Evolutionary conservation across 129 eudicot genomes (phyloP).

Genomic region (Flaveria brownii): DNA sequence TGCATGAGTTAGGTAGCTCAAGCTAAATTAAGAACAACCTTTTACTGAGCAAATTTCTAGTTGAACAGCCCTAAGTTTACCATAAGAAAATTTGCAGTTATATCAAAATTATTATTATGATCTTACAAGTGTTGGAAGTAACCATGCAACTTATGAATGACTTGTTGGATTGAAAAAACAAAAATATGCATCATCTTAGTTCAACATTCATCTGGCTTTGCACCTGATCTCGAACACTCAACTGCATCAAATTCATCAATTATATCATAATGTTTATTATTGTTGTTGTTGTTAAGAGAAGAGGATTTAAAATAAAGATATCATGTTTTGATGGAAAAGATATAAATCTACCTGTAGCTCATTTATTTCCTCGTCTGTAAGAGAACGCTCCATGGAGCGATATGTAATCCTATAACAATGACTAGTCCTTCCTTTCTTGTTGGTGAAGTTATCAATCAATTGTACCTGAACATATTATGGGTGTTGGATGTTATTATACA

Average conservation of each 20-base stretch:
- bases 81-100: neutral
- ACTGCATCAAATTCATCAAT: conserved; percentile 48
- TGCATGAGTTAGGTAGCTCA: neutral
- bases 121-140: conserved; percentile 11
- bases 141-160: conserved; percentile 17
- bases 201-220: conserved; percentile 72
- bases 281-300: neutral
- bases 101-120: neutral
- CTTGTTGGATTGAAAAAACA: conserved; percentile 1
- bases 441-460: conserved; percentile 82
- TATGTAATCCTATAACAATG: conserved; percentile 86
- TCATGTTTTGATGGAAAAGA: neutral
- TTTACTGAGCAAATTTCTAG: neutral
- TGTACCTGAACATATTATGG: conserved; percentile 42
- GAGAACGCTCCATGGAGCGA: conserved; percentile 92
- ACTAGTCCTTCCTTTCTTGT: conserved; percentile 96
- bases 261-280: neutral
- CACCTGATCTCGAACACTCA: conserved; percentile 82
- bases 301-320: neutral
- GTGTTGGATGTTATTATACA: neutral
- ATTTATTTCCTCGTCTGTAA: conserved; percentile 86
- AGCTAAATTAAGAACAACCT: neutral
- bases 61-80: neutral
- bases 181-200: conserved; percentile 51
- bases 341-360: conserved; percentile 63